A percentile compares a stretch with the other conserved stretches of the same genome.
Evolutionary conservation across 495 filamentous ascomycete species (phyloP).

Genomic region (Xylaria grammica): DNA sequence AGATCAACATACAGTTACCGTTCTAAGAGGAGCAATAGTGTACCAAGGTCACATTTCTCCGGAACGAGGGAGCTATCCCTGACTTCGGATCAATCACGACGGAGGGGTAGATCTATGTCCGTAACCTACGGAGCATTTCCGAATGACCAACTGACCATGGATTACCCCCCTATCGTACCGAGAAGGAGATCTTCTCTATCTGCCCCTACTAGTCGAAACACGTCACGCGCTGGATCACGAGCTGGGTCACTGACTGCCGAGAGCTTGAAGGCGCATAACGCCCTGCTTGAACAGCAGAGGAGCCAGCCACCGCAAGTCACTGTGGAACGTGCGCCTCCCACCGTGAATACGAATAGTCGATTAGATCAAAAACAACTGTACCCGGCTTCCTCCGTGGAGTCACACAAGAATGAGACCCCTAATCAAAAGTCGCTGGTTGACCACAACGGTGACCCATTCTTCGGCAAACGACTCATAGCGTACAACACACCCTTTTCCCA

Average conservation of each 20-base stretch:
- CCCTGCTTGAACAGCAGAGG: conserved; percentile 40
- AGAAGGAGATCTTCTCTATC: conserved; percentile 69
- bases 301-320: conserved; percentile 35
- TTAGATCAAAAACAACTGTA: conserved; percentile 39
- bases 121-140: conserved; percentile 51
- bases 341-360: conserved; percentile 33
- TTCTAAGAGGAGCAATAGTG: conserved; percentile 51
- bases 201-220: conserved; percentile 71
- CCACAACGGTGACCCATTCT: conserved; percentile 59
- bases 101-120: conserved; percentile 50
- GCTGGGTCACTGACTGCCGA: conserved; percentile 66
- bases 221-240: conserved; percentile 61
- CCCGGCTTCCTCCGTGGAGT: conserved; percentile 39
- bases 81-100: conserved; percentile 39
- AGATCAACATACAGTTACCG: conserved; percentile 59
- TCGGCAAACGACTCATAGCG: conserved; percentile 57
- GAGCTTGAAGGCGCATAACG: conserved; percentile 66
- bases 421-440: conserved; percentile 47
- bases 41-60: conserved; percentile 38
- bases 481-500: conserved; percentile 65
- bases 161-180: conserved; percentile 66
- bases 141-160: conserved; percentile 58
- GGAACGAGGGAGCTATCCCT: conserved; percentile 41
- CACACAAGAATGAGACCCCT: conserved; percentile 35
- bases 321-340: conserved; percentile 33